Evolutionary conservation across 371 early-diverging fungal genomes (phyloP), one percentile per base, ranked within the genome.

Genomic region (Gilbertella persicaria): DNA sequence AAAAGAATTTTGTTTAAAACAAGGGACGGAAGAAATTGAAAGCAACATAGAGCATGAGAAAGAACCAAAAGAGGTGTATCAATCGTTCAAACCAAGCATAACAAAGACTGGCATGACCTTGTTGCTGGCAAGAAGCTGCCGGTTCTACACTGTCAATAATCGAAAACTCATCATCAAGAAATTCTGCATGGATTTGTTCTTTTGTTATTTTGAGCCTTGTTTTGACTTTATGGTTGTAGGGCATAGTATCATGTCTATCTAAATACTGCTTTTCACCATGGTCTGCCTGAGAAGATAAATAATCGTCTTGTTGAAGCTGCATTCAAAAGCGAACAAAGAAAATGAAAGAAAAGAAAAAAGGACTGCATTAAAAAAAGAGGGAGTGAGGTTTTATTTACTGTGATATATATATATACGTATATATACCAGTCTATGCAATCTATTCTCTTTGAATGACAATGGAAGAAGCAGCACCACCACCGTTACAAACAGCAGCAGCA

Each of bases 401-500:
- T 33, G 8, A 12, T 33, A 28, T 28, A 5, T 28, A 28, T 28
- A 5, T 28, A 28, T 28, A 5, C 9, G 28, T 28, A 5, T 28
- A 28, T 28, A 28, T 33, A 33, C n/a, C n/a, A n/a, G n/a, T n/a
- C n/a, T n/a, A n/a, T n/a, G n/a, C 21, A 8, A 33, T 52, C 64
- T 78, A 78, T 62, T 78, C 79, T 53, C 73, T 80, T 67, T 95
- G 87, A 59, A 96, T 87, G 35, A 95, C 75, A 17, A 96, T 68
- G 5, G 95, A 78, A 48, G 87, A 84, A 30, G 96, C 96, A 54
- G 89, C 95, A 60, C 96, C 96, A 55, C 95, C 95, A 53, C 96
- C 96, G 60, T 95, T 95, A 78, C 96, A 95, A 51, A 95, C 86
- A 24, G 87, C 87, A 26, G 95, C 95, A 46, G 85, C 86, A 55